phyloP scores from a whole-genome alignment of 805 yeast species.

The Candida multigemmis region DNA sequence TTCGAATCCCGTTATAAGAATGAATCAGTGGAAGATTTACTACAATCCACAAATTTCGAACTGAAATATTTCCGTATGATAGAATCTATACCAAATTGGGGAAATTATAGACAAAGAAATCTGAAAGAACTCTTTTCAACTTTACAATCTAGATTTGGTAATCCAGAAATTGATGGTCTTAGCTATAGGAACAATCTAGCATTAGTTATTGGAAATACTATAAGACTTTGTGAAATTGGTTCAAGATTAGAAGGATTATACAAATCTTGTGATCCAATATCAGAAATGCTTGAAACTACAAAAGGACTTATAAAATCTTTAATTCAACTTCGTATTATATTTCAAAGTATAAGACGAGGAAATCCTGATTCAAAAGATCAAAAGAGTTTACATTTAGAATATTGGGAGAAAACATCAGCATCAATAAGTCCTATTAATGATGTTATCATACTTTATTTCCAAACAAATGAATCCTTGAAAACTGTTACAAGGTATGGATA shows the following conservation, averaged over 20 bases:
- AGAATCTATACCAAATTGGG: too few species aligned
- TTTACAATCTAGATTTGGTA: too few species aligned
- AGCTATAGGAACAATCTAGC: too few species aligned
- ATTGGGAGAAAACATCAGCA: too few species aligned
- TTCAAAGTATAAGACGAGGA: not conserved
- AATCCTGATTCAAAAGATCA: not conserved
- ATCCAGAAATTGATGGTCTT: too few species aligned
- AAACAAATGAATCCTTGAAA: conserved; percentile 35
- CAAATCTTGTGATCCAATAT: conserved; percentile 14
- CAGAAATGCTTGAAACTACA: conserved; percentile 15
- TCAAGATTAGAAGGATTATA: conserved; percentile 37
- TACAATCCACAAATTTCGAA: too few species aligned
- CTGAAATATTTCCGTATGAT: too few species aligned
- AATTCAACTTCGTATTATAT: conserved; percentile 32
- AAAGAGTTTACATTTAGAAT: too few species aligned
- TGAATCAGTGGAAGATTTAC: too few species aligned
- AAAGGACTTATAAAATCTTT: conserved; percentile 29
- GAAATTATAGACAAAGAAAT: too few species aligned
- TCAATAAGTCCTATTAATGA: conserved; percentile 34
- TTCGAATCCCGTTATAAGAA: too few species aligned
- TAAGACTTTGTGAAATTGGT: conserved; percentile 51
- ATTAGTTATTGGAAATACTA: conserved; percentile 34
- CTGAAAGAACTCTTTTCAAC: too few species aligned
- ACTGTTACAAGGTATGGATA: conserved; percentile 23
- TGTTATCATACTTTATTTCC: conserved; percentile 29